A percentile compares a stretch with the other conserved stretches of the same genome.
phyloP scores from a whole-genome alignment of 2,329 filamentous ascomycete species.

The Diaporthe ilicicola region DNA sequence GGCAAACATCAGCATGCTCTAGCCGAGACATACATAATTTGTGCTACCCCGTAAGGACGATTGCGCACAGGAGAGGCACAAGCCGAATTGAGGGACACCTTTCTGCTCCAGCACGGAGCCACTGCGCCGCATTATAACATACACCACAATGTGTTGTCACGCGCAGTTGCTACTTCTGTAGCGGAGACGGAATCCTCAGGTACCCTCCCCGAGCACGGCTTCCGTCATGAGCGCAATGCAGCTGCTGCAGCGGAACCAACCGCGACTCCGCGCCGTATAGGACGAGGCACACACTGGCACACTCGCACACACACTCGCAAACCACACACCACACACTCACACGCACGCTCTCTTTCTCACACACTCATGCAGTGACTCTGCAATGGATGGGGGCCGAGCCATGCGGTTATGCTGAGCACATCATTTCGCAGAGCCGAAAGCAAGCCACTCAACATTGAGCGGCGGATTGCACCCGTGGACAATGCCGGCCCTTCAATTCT shows the following conservation, averaged over 20 bases:
- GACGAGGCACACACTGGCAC: constrained; percentile 17
- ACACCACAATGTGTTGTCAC: constrained; percentile 19
- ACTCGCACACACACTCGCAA: not conserved
- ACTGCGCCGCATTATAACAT: constrained; percentile 18
- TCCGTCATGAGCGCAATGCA: constrained; percentile 12
- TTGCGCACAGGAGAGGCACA: constrained; percentile 33
- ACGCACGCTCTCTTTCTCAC: not conserved
- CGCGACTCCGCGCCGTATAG: constrained; percentile 17
- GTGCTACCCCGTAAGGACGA: constrained; percentile 25
- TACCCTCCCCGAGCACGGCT: constrained; percentile 10
- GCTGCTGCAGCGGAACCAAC: constrained; percentile 12
- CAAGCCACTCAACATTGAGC: not conserved
- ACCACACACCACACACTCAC: no score
- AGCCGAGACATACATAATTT: constrained; percentile 33
- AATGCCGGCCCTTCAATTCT: not conserved
- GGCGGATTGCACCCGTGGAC: not conserved
- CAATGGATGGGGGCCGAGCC: constrained; percentile 6
- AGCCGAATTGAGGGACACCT: constrained; percentile 24
- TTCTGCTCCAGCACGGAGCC: constrained; percentile 6
- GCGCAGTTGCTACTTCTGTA: constrained; percentile 12
- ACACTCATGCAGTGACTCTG: not conserved
- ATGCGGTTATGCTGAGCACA: constrained; percentile 3
- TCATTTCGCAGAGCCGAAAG: constrained; percentile 5
- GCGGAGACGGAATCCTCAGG: constrained; percentile 9
- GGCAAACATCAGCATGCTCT: constrained; percentile 31